These are phyloP conservation scores for Salix exigua DNA, from an alignment of 345 rosid genomes.

Conservation along the genomic window DNA sequence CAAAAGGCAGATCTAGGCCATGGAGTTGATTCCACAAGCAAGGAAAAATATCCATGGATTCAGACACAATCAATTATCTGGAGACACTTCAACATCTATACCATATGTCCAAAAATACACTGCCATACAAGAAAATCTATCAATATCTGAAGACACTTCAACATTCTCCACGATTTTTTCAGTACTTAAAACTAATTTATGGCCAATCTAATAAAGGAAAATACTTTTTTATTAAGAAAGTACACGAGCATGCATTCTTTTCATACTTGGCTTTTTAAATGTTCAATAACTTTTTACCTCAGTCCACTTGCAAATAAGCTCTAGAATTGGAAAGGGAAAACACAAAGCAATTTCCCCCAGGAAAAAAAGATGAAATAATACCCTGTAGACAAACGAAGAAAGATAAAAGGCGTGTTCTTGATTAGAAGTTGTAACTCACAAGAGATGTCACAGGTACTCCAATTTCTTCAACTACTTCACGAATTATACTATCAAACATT, in stretches of 20 bases:
- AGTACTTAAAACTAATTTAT: too few species aligned
- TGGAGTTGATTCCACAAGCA: neutral
- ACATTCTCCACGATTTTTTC: too few species aligned
- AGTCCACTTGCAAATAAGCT: too few species aligned
- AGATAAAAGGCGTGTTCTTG: neutral
- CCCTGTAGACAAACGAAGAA: neutral
- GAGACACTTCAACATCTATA: too few species aligned
- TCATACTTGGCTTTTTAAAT: too few species aligned
- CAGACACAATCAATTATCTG: neutral
- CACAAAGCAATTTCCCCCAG: neutral
- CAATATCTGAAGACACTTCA: too few species aligned
- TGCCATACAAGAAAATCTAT: too few species aligned
- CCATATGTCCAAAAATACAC: too few species aligned
- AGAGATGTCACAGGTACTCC: slow-evolving; percentile 74
- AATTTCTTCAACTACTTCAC: slow-evolving; percentile 87
- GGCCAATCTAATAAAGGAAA: too few species aligned
- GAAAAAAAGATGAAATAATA: neutral
- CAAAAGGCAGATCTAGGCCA: neutral
- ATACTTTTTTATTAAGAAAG: too few species aligned
- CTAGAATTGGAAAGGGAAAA: neutral
- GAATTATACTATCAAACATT: slow-evolving; percentile 73
- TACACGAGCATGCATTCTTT: too few species aligned
- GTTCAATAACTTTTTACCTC: too few species aligned
- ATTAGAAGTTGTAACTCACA: slow-evolving; percentile 40
- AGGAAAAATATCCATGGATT: neutral